Conservation (phyloP, 495 filamentous ascomycete genomes). For the Niebla homalea region DNA sequence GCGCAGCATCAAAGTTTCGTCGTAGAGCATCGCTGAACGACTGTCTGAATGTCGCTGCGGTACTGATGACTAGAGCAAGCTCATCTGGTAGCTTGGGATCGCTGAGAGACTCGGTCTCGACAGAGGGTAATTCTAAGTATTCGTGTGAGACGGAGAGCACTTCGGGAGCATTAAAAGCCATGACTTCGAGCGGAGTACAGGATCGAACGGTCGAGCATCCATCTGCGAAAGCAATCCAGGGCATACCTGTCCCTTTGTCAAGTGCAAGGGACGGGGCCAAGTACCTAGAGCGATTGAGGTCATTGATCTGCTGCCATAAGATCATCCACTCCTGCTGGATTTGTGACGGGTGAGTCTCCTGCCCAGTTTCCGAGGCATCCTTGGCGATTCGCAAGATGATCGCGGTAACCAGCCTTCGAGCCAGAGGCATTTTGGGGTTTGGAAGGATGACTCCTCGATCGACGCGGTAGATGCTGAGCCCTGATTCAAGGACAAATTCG, state of each 20-base stretch:
- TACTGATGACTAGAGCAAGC: conserved; percentile 37
- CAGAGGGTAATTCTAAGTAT: conserved; percentile 10
- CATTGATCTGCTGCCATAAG: conserved; percentile 71
- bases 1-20: conserved; percentile 42
- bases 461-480: conserved; percentile 59
- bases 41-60: conserved; percentile 44
- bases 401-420: conserved; percentile 56
- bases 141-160: not conserved
- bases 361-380: conserved; percentile 52
- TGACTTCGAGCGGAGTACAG: conserved; percentile 62
- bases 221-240: conserved; percentile 74
- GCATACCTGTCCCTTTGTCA: conserved; percentile 55
- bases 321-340: conserved; percentile 77
- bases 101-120: conserved; percentile 9
- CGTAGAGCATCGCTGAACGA: conserved; percentile 49
- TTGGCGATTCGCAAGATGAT: conserved; percentile 49
- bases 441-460: conserved; percentile 31
- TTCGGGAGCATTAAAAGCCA: conserved; percentile 30
- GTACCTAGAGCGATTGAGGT: conserved; percentile 73
- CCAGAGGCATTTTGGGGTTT: conserved; percentile 38
- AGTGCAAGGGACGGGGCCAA: conserved; percentile 64
- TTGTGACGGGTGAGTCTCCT: conserved; percentile 52
- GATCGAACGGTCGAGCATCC: conserved; percentile 62
- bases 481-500: conserved; percentile 65
- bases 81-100: conserved; percentile 15